Conservation (phyloP, 2,329 filamentous ascomycete genomes). For the Aurifilum marmelostoma region DNA sequence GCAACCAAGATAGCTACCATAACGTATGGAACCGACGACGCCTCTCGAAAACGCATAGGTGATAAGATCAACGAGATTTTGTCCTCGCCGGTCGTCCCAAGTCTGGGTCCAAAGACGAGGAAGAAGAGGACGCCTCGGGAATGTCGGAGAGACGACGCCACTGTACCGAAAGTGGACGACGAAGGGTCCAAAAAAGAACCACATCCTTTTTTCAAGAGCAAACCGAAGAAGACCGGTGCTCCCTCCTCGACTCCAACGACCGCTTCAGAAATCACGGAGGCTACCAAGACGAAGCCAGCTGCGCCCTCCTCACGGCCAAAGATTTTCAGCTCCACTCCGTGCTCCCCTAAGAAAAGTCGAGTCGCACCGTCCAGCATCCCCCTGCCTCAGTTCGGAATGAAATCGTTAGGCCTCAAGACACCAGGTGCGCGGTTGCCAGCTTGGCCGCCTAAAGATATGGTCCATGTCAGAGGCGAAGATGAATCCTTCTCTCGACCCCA, state of each 20-base stretch:
- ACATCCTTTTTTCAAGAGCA: conserved; percentile 72
- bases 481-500: neutral
- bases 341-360: conserved; percentile 51
- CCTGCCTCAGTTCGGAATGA: conserved; percentile 49
- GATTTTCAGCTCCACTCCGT: conserved; percentile 58
- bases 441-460: conserved; percentile 71
- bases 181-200: conserved; percentile 37
- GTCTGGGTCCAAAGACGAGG: conserved; percentile 27
- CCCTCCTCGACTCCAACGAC: neutral
- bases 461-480: conserved; percentile 61
- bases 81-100: conserved; percentile 31
- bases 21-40: conserved; percentile 59
- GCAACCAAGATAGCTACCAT: conserved; percentile 56
- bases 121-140: conserved; percentile 27
- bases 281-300: conserved; percentile 34
- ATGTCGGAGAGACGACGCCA: conserved; percentile 36
- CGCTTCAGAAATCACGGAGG: conserved; percentile 29
- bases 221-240: conserved; percentile 41
- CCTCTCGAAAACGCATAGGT: conserved; percentile 54
- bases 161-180: conserved; percentile 34
- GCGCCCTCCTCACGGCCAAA: conserved; percentile 36
- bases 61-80: conserved; percentile 67
- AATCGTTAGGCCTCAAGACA: conserved; percentile 56
- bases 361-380: conserved; percentile 37
- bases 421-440: conserved; percentile 67